These are phyloP conservation scores for Delonix regia DNA, from an alignment of 306 rosid genomes.

Conservation along the genomic window DNA sequence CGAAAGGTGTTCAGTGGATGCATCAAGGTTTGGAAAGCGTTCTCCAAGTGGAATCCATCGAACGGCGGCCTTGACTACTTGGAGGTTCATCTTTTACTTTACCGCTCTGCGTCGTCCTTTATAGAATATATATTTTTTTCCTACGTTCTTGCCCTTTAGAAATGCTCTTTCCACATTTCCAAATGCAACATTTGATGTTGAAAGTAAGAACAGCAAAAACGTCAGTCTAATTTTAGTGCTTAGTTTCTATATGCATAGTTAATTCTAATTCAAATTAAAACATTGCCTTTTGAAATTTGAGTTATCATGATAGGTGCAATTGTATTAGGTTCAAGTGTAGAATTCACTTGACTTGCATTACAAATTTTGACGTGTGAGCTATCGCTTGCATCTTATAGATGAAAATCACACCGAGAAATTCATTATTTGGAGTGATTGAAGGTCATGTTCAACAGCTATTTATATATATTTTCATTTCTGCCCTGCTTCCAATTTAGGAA, in stretches of 20 bases:
- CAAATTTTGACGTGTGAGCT: background rate
- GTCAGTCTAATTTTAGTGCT: background rate
- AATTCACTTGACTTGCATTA: background rate
- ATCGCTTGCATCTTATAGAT: background rate
- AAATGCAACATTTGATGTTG: background rate
- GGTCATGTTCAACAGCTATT: background rate
- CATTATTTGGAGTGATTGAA: background rate
- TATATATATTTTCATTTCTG: background rate
- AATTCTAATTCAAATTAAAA: background rate
- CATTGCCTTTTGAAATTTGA: background rate
- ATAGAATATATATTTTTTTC: background rate
- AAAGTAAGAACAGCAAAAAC: background rate
- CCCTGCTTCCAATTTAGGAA: slow-evolving; percentile 47
- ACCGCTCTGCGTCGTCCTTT: background rate
- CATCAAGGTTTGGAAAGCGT: slow-evolving; percentile 65
- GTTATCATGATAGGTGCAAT: background rate
- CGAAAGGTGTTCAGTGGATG: slow-evolving; percentile 72
- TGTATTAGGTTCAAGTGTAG: background rate
- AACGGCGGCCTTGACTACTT: slow-evolving; percentile 80
- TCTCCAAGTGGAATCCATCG: slow-evolving; percentile 69
- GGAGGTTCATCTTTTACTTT: slow-evolving; percentile 51
- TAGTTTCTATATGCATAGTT: background rate
- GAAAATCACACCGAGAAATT: background rate
- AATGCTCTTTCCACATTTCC: background rate
- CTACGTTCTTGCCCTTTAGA: background rate